Percentiles rank a stretch among this genome's conserved stretches.
phyloP scores from a whole-genome alignment of 202 grass and related monocot genomes.

The Brachypodium distachyon region DNA sequence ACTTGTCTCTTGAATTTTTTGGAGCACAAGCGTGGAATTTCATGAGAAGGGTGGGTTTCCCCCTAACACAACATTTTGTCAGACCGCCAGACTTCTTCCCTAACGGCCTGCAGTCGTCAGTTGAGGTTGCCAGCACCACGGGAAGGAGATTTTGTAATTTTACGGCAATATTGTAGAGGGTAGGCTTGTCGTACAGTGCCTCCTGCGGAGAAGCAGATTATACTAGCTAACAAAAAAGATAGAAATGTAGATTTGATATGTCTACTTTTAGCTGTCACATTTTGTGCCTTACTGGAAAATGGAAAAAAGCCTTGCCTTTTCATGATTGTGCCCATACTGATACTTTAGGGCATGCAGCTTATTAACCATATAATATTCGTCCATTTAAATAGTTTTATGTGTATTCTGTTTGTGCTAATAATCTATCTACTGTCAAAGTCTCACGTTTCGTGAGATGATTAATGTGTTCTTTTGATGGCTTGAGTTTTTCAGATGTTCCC shows the following conservation, averaged over 20 bases:
- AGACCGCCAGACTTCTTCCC: slow-evolving; percentile 18
- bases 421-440: not conserved
- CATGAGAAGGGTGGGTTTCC: slow-evolving; percentile 27
- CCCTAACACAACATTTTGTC: slow-evolving; percentile 34
- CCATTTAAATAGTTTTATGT: not conserved
- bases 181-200: slow-evolving; percentile 43
- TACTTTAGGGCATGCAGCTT: slow-evolving; percentile 5
- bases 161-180: slow-evolving; percentile 51
- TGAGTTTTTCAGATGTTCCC: too few relatives aligned
- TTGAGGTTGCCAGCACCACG: slow-evolving; percentile 32
- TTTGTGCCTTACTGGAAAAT: slow-evolving; percentile 15
- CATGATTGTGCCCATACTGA: slow-evolving; percentile 3
- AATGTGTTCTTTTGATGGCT: too few relatives aligned
- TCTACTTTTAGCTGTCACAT: slow-evolving; percentile 22
- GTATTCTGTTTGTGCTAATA: not conserved
- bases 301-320: not conserved
- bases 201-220: slow-evolving; percentile 42
- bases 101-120: slow-evolving; percentile 10
- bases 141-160: slow-evolving; percentile 70
- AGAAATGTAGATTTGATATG: slow-evolving; percentile 62
- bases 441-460: not conserved
- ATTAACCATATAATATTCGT: slow-evolving; percentile 7
- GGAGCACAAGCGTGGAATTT: slow-evolving; percentile 26
- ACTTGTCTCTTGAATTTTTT: slow-evolving; percentile 39
- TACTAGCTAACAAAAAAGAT: slow-evolving; percentile 59